Conservation (phyloP, 208 protist genomes). For the Acanthamoeba polyphaga region DNA sequence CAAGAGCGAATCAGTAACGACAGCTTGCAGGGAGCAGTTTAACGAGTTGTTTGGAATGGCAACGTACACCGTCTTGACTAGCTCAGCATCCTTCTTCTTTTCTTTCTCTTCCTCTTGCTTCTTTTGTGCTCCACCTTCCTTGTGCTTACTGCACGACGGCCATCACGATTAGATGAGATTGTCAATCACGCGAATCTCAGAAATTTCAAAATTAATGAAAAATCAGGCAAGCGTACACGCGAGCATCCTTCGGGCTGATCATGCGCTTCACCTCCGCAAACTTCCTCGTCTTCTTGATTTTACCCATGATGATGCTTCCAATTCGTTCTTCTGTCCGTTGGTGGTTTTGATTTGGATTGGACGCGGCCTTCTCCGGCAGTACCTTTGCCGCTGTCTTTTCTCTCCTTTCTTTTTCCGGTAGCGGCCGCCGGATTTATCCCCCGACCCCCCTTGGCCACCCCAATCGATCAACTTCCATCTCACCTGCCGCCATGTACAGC, state of each 20-base stretch:
- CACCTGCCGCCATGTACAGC: neutral
- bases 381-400: neutral
- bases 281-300: conserved; percentile 84
- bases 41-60: neutral
- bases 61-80: conserved; percentile 17
- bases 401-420: conserved; percentile 18
- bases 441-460: neutral
- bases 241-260: conserved; percentile 87
- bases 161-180: conserved; percentile 23
- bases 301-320: conserved; percentile 74
- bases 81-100: conserved; percentile 54
- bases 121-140: conserved; percentile 26
- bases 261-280: conserved; percentile 90
- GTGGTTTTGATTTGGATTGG: neutral
- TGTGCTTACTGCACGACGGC: neutral
- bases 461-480: neutral
- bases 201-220: neutral
- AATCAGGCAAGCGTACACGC: conserved; percentile 62
- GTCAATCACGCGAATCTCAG: neutral
- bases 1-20: neutral
- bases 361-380: neutral
- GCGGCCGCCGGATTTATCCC: neutral
- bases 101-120: conserved; percentile 64
- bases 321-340: neutral
- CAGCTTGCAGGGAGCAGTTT: neutral